Conservation (phyloP, 1,284 basidiomycete genomes). For the Ceratobasidium sp. region DNA sequence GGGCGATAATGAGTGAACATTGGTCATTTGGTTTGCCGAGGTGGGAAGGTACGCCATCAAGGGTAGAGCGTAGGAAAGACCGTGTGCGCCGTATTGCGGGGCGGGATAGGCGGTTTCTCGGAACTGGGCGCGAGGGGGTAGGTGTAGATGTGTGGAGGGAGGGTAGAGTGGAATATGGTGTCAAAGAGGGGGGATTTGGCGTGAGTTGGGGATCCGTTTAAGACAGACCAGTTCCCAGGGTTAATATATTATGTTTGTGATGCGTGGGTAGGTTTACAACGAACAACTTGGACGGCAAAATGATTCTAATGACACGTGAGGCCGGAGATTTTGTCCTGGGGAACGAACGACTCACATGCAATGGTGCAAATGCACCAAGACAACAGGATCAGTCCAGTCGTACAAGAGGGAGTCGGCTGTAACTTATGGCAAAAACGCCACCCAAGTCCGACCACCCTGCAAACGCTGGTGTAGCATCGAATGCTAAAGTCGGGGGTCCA, state of each 20-base stretch:
- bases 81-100: slow-evolving; percentile 93
- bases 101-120: slow-evolving; percentile 68
- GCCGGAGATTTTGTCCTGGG: no score
- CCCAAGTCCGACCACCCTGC: no score
- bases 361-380: slow-evolving; percentile 80
- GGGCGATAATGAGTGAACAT: slow-evolving; percentile 78
- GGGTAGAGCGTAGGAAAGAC: slow-evolving; percentile 59
- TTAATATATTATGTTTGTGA: no score
- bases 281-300: slow-evolving; percentile 60
- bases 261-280: slow-evolving; percentile 50
- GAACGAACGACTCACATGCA: slow-evolving; percentile 71
- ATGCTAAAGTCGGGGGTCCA: no score
- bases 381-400: slow-evolving; percentile 76
- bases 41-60: slow-evolving; percentile 65
- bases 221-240: slow-evolving; percentile 71
- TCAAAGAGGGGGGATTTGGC: slow-evolving; percentile 82
- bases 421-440: no score
- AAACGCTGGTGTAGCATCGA: no score
- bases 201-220: slow-evolving; percentile 68
- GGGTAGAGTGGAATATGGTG: slow-evolving; percentile 82
- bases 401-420: no score
- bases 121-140: slow-evolving; percentile 78
- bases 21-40: slow-evolving; percentile 64
- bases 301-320: slow-evolving; percentile 57
- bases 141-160: slow-evolving; percentile 77